phyloP scores from a whole-genome alignment of 169 alveolate species.

The Cytauxzoon felis region DNA sequence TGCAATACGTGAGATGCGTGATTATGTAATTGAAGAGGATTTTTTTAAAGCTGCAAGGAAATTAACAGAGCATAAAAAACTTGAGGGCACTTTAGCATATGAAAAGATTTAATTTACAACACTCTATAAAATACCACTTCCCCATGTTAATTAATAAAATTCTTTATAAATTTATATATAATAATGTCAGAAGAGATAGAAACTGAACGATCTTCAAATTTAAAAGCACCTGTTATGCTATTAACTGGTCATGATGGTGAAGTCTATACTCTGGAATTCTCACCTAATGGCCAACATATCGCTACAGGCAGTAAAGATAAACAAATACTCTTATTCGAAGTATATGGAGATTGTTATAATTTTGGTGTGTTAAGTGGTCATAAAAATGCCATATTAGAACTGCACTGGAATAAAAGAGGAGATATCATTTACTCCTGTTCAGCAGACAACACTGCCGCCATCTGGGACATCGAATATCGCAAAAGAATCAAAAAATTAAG shows the following conservation, averaged over 20 bases:
- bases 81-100: constrained; percentile 94
- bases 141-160: too few species aligned
- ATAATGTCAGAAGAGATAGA: constrained; percentile 36
- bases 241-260: constrained; percentile 80
- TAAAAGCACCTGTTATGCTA: constrained; percentile 69
- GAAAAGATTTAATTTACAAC: constrained; percentile 71
- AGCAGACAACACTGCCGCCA: constrained; percentile 77
- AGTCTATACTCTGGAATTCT: constrained; percentile 75
- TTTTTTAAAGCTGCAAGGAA: constrained; percentile 96
- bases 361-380: constrained; percentile 80
- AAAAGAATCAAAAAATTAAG: constrained; percentile 67
- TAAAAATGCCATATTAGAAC: constrained; percentile 80
- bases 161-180: too few species aligned
- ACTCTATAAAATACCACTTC: not conserved
- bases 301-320: constrained; percentile 80
- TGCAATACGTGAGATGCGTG: constrained; percentile 98
- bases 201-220: constrained; percentile 36
- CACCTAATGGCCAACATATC: constrained; percentile 77
- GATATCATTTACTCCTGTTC: constrained; percentile 76
- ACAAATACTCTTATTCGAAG: constrained; percentile 68
- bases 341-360: constrained; percentile 79
- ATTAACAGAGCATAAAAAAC: constrained; percentile 91
- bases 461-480: constrained; percentile 80
- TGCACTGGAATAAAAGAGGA: constrained; percentile 70
- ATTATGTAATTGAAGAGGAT: constrained; percentile 96